Conservation (phyloP, 768 basidiomycete genomes). For the Lentinus tigrinus region DNA sequence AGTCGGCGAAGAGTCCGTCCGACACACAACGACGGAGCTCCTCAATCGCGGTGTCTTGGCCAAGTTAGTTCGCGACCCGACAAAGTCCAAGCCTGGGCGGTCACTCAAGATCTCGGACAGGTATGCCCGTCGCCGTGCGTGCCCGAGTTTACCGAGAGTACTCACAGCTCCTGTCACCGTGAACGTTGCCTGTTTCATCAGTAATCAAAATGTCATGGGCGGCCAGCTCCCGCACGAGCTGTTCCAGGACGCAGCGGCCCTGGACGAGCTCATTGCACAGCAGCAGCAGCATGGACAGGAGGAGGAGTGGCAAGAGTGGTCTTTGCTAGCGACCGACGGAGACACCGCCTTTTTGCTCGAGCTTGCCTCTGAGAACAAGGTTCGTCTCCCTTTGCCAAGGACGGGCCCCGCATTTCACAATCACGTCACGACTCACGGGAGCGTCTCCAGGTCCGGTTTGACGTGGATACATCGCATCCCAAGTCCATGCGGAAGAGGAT, state of each 20-base stretch:
- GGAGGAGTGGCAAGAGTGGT: constrained; percentile 68
- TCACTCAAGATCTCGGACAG: constrained; percentile 74
- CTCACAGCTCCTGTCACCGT: constrained; percentile 11
- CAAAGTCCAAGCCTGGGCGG: constrained; percentile 68
- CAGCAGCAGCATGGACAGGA: constrained; percentile 40
- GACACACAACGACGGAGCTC: constrained; percentile 56
- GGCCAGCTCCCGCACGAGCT: constrained; percentile 64
- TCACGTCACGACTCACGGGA: neutral
- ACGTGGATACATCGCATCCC: constrained; percentile 62
- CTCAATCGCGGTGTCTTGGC: constrained; percentile 65
- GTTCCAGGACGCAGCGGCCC: constrained; percentile 66
- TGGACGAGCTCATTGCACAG: constrained; percentile 52
- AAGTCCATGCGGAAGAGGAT: constrained; percentile 52
- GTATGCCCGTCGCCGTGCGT: constrained; percentile 35
- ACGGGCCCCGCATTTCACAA: too few species aligned
- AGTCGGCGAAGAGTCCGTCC: constrained; percentile 55
- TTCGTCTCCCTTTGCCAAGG: constrained; percentile 25
- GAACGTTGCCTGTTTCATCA: constrained; percentile 26
- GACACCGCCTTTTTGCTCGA: constrained; percentile 75
- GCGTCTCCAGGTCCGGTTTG: constrained; percentile 61
- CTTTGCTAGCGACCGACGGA: constrained; percentile 75
- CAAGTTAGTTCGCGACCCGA: constrained; percentile 60
- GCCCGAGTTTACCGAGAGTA: neutral
- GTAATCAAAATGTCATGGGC: constrained; percentile 66
- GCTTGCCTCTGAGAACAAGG: constrained; percentile 81